Evolutionary conservation across 257 asterid species (phyloP).

Genomic region (Datura wrightii): DNA sequence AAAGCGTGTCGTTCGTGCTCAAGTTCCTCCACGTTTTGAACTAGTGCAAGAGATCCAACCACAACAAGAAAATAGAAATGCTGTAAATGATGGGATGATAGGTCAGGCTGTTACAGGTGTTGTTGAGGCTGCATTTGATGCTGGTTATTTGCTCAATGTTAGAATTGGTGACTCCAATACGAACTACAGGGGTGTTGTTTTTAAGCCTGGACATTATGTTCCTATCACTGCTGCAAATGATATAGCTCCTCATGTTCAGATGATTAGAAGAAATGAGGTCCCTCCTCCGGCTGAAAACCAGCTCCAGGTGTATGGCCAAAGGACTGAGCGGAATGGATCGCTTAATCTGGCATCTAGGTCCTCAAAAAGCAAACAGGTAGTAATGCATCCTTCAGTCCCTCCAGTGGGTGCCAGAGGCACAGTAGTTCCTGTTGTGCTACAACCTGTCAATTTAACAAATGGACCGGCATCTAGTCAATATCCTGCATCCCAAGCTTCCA

Average conservation of each 20-base stretch:
- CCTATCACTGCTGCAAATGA: conserved; percentile 84
- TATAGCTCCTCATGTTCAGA: conserved; percentile 75
- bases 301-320: conserved; percentile 27
- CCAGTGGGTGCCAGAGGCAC: conserved; percentile 64
- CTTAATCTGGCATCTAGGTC: conserved; percentile 32
- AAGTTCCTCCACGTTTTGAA: conserved; percentile 58
- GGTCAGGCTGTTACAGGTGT: conserved; percentile 90
- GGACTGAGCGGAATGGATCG: conserved; percentile 33
- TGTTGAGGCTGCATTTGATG: conserved; percentile 84
- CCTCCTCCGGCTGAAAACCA: conserved; percentile 48
- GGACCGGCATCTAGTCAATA: conserved; percentile 42
- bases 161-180: conserved; percentile 70
- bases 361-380: conserved; percentile 48
- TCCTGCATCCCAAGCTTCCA: conserved; percentile 38
- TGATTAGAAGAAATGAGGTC: conserved; percentile 66
- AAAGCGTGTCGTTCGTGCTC: conserved; percentile 38
- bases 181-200: conserved; percentile 76
- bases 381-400: conserved; percentile 51
- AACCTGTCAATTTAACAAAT: conserved; percentile 52
- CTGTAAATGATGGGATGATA: conserved; percentile 46
- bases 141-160: conserved; percentile 78
- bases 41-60: conserved; percentile 44
- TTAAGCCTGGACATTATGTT: conserved; percentile 77
- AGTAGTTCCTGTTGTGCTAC: conserved; percentile 67
- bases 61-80: conserved; percentile 39